Evolutionary conservation across 495 filamentous ascomycete species (phyloP).

Genomic region (Penicillium canescens): DNA sequence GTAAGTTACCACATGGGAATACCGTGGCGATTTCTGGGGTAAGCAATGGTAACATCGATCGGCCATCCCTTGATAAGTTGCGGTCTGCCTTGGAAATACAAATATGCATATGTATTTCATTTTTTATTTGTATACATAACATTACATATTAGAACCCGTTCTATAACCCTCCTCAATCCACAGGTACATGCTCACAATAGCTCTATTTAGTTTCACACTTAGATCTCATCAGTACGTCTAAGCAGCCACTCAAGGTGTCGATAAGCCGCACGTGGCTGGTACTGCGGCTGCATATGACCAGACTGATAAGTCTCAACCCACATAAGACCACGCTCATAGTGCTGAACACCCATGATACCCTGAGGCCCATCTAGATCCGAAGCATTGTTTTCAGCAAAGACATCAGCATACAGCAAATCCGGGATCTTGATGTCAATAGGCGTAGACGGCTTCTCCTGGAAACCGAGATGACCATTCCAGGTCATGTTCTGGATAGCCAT

Average conservation of each 20-base stretch:
- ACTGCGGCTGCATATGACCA: slow-evolving; percentile 70
- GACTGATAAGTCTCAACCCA: slow-evolving; percentile 59
- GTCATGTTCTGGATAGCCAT: slow-evolving; percentile 69
- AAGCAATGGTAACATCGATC: no score
- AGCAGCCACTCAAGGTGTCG: slow-evolving; percentile 70
- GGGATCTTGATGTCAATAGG: slow-evolving; percentile 39
- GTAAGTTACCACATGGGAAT: no score
- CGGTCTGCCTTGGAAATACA: no score
- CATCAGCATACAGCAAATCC: slow-evolving; percentile 34
- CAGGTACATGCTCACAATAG: background rate
- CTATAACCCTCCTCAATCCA: background rate
- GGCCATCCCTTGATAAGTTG: no score
- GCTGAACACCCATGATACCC: slow-evolving; percentile 63
- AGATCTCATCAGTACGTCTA: slow-evolving; percentile 51
- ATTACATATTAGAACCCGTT: background rate
- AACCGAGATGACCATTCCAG: slow-evolving; percentile 64
- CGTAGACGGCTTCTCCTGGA: slow-evolving; percentile 42
- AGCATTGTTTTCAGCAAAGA: slow-evolving; percentile 32
- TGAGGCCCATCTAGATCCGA: slow-evolving; percentile 31
- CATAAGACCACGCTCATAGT: slow-evolving; percentile 72
- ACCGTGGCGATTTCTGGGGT: no score
- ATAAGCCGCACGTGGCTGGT: slow-evolving; percentile 63
- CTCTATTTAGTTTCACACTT: slow-evolving; percentile 7
- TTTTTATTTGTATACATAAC: slow-evolving; percentile 3
- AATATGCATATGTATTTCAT: no score